These are phyloP conservation scores for Stentor roeselii DNA, from an alignment of 73 alveolate species.

Conservation along the genomic window DNA sequence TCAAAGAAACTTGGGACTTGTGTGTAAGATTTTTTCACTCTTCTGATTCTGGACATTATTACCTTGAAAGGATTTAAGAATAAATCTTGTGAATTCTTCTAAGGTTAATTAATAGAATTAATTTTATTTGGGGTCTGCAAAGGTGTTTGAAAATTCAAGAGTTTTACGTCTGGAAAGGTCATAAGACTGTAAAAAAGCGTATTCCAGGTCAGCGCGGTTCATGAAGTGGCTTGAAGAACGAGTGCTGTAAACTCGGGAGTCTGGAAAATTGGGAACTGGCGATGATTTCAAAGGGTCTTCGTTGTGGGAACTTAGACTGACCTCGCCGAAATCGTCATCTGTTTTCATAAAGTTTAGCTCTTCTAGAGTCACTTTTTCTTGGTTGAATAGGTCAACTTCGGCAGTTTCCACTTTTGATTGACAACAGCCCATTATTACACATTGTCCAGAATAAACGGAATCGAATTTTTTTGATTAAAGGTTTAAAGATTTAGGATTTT, in stretches of 20 bases:
- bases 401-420: not conserved
- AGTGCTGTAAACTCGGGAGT: not conserved
- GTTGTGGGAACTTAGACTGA: not conserved
- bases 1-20: too few species aligned
- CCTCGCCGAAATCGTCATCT: not conserved
- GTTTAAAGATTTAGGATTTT: too few species aligned
- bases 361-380: not conserved
- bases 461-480: too few species aligned
- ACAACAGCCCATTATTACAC: slow-evolving; percentile 9
- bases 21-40: too few species aligned
- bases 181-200: not conserved
- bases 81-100: too few species aligned
- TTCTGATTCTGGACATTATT: too few species aligned
- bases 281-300: too few species aligned
- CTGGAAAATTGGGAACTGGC: not conserved
- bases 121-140: too few species aligned
- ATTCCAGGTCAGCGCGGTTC: not conserved
- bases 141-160: not conserved
- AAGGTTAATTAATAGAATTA: too few species aligned
- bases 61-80: too few species aligned
- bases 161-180: not conserved
- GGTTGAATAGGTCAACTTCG: too few species aligned
- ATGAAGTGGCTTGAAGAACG: not conserved
- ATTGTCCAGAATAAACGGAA: too few species aligned
- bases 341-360: not conserved